A percentile compares a stretch with the other conserved stretches of the same genome.
Conservation (phyloP, 768 basidiomycete species). For the Macrolepiota fuliginosa region DNA sequence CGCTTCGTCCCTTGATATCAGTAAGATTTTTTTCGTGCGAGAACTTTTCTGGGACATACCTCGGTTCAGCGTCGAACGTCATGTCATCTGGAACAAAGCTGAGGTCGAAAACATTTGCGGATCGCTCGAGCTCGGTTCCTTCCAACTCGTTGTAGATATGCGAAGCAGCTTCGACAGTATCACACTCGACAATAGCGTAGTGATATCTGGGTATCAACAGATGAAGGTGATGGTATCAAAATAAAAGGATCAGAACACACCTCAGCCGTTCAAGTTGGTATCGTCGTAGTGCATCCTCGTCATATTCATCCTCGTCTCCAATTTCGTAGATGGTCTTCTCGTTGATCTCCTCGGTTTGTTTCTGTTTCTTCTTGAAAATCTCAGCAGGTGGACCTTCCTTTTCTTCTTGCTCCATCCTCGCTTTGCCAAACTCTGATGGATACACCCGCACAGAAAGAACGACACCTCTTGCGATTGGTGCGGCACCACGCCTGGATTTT, state of each 20-base stretch:
- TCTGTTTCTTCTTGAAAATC: conserved; percentile 62
- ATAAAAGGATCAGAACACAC: conserved; percentile 40
- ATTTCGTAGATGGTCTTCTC: conserved; percentile 64
- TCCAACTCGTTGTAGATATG: conserved; percentile 86
- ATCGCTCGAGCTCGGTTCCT: conserved; percentile 93
- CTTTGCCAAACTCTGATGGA: conserved; percentile 92
- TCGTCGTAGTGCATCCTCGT: conserved; percentile 82
- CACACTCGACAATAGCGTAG: conserved; percentile 92
- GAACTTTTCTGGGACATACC: conserved; percentile 39
- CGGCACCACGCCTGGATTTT: conserved; percentile 15
- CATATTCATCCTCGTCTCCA: conserved; percentile 73
- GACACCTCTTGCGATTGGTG: conserved; percentile 51
- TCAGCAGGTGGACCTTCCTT: conserved; percentile 86
- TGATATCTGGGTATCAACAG: conserved; percentile 64
- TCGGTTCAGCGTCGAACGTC: conserved; percentile 74
- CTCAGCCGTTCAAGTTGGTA: conserved; percentile 93
- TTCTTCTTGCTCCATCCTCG: conserved; percentile 83
- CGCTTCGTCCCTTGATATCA: conserved; percentile 66
- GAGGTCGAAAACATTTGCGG: conserved; percentile 93
- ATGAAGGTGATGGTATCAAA: neutral
- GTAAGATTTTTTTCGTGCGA: neutral
- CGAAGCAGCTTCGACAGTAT: conserved; percentile 69
- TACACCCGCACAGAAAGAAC: conserved; percentile 81
- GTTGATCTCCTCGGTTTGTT: conserved; percentile 55
- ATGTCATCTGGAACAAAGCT: conserved; percentile 92